Conservation (phyloP, 2,329 filamentous ascomycete species). For the Ramularia endophylla region DNA sequence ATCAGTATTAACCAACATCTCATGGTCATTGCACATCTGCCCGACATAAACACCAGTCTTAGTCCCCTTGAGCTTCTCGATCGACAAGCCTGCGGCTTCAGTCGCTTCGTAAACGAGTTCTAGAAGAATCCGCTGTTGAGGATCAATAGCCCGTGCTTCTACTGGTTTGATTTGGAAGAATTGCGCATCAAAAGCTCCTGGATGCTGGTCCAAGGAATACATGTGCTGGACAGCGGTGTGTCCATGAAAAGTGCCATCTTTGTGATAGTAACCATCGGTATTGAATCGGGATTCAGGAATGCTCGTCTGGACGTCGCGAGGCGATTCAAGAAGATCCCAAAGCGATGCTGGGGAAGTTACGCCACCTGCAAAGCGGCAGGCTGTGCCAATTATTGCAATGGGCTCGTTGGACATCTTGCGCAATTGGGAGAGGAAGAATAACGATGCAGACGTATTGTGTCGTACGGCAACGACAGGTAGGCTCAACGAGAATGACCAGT, state of each 20-base stretch:
- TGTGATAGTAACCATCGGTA: constrained; percentile 13
- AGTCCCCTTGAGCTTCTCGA: not conserved
- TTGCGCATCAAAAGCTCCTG: constrained; percentile 30
- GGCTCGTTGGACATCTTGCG: constrained; percentile 19
- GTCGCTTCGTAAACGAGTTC: constrained; percentile 39
- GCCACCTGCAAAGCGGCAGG: constrained; percentile 31
- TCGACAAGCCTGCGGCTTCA: constrained; percentile 10
- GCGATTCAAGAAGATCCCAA: constrained; percentile 11
- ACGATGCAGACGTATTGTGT: too few relatives aligned
- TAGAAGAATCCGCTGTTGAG: constrained; percentile 36
- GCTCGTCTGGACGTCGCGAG: constrained; percentile 3
- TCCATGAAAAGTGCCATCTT: constrained; percentile 6
- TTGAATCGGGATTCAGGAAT: constrained; percentile 19
- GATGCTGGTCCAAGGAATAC: constrained; percentile 28
- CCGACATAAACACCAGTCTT: not conserved
- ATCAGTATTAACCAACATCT: constrained; percentile 7
- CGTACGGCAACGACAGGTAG: too few relatives aligned
- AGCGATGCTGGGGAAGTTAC: constrained; percentile 7
- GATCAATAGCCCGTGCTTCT: constrained; percentile 39
- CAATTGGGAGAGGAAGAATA: not conserved
- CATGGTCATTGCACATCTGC: not conserved
- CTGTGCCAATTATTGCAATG: constrained; percentile 42
- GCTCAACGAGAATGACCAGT: too few relatives aligned
- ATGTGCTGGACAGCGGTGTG: constrained; percentile 15
- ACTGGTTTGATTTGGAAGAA: constrained; percentile 39